Base-by-base conservation (phyloP, 192 early-diverging fungal genomes). In the Funneliformis geosporum region DNA sequence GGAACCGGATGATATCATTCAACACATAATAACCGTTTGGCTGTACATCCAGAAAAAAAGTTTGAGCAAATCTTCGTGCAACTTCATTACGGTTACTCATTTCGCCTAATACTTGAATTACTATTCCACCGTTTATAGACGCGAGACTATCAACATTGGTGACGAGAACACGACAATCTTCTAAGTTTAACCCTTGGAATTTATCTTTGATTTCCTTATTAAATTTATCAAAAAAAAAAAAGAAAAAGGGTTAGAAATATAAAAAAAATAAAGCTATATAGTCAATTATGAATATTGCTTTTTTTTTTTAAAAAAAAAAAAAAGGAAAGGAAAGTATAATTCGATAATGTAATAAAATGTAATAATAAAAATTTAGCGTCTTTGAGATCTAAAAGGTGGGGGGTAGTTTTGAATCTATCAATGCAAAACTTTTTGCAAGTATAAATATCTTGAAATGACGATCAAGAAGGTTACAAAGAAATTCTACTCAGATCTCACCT, bases 1-100 rank as follows among this genome's bases (percentile, higher is more conserved):
- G 83, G 86, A 93, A 98, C 73, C 97, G 92, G 84, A 97, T 91
- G 73, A 98, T 96, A 84, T 97, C 96, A 86, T 97, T 97, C 85
- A 94, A 87, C 33, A 98, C 94, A 83, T 93, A 97, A 87, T 95
- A 98, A 11, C 97, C 96, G 64, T 89, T 87, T 33, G 93, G 93
- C 83, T 96, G 95, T 7, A 60, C 67, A 50, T 94, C 95, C 55
- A 98, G 84, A 77, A 96, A 92, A 80, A 98, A 97, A 8, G 96
- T 96, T 80, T 98, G 97, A 46, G 88, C 93, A 84, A 98, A 98
- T 80, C 94, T 93, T 87, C 94, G 93, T 28, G 92, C 90, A 12
- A 90, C 79, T 40, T 89, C 90, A 40, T 88, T 91, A 62, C 90
- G 87, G 88, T 95, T 95, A 79, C 95, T 92, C 89, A 97, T 93